These are phyloP conservation scores for Lathyrus sativus DNA, from an alignment of 306 rosid genomes.

Conservation along the genomic window DNA sequence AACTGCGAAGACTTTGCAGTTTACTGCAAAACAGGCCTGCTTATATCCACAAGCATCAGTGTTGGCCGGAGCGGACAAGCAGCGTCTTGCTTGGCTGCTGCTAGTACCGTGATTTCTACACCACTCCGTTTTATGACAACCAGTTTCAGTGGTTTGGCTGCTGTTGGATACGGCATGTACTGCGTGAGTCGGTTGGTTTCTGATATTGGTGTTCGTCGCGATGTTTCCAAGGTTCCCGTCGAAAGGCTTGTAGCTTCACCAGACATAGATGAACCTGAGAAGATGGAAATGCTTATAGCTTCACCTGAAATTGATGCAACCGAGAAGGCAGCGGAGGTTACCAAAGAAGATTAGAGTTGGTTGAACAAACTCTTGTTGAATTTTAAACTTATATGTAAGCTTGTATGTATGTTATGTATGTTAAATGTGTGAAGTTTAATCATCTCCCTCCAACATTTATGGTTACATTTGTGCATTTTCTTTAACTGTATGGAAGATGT, in stretches of 20 bases:
- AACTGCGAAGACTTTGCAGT: conserved; percentile 88
- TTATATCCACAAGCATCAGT: conserved; percentile 54
- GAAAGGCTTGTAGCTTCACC: conserved; percentile 52
- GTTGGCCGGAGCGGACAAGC: conserved; percentile 81
- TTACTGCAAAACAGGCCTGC: conserved; percentile 89
- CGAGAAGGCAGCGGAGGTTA: conserved; percentile 33
- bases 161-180: conserved; percentile 57
- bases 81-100: conserved; percentile 60
- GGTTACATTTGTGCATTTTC: conserved; percentile 6
- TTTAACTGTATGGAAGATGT: conserved; percentile 12
- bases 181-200: conserved; percentile 58
- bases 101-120: conserved; percentile 54
- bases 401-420: conserved; percentile 7
- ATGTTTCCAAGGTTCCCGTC: conserved; percentile 67
- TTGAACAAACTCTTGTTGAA: conserved; percentile 7
- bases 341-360: conserved; percentile 43
- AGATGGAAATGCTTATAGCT: conserved; percentile 52
- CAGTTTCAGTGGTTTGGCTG: conserved; percentile 55
- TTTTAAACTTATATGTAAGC: conserved; percentile 1
- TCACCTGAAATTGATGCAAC: conserved; percentile 33
- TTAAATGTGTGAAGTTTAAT: not conserved
- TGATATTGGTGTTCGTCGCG: conserved; percentile 72
- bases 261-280: conserved; percentile 37
- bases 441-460: not conserved
- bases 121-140: conserved; percentile 64